Evolutionary conservation across 2,329 filamentous ascomycete genomes (phyloP).

Genomic region (Aspergillus flavus): DNA sequence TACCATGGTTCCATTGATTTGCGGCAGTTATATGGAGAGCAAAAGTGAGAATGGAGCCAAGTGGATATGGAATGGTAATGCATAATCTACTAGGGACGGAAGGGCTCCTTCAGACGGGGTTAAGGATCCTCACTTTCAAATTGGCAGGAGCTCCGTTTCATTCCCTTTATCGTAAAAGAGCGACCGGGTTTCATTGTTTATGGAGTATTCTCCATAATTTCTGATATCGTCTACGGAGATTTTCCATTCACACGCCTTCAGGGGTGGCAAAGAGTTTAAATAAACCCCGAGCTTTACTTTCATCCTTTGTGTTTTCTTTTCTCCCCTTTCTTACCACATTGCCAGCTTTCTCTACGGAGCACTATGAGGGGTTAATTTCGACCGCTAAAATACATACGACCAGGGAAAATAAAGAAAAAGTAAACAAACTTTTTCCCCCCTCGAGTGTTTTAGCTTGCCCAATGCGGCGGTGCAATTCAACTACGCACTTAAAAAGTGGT

Average conservation of each 20-base stretch:
- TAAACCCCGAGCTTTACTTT: not conserved
- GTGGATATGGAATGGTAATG: slow-evolving; percentile 4
- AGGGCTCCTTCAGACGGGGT: not conserved
- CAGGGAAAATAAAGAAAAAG: not conserved
- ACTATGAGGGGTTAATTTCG: not conserved
- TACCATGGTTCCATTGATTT: slow-evolving; percentile 12
- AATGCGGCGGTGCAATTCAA: not conserved
- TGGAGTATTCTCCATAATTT: not conserved
- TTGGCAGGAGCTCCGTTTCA: slow-evolving; percentile 3
- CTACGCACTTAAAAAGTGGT: not conserved
- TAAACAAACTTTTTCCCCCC: not conserved
- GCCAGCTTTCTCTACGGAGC: not conserved
- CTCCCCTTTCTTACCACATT: not conserved
- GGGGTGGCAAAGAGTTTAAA: slow-evolving; percentile 9
- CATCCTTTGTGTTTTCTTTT: not conserved
- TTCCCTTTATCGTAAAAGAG: not conserved
- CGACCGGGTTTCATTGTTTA: not conserved
- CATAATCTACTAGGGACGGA: not conserved
- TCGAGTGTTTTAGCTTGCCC: not conserved
- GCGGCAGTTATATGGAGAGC: not conserved
- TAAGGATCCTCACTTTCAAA: not conserved
- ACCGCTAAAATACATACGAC: not conserved
- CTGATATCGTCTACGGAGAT: slow-evolving; percentile 6
- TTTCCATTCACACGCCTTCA: not conserved
- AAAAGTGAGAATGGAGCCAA: not conserved